Base-by-base conservation (phyloP, 2,329 filamentous ascomycete species). In the Lachnellula arida region DNA sequence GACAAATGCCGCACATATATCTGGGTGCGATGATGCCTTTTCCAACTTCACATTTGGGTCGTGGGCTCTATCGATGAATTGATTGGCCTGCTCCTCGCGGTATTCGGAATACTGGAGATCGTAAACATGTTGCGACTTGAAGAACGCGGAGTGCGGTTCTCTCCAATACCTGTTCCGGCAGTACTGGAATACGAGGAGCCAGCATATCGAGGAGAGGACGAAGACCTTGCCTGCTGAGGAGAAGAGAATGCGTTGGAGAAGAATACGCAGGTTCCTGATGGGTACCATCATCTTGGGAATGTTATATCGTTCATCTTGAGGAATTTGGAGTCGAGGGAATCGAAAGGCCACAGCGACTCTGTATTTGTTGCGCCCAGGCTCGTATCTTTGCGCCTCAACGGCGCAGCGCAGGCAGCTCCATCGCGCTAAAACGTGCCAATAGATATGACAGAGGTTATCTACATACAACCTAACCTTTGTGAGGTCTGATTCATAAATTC, bases 101-200 rank as follows among this genome's bases (percentile, higher is more conserved):
- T 52, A 53, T 43, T 51, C 22, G 17, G 57, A 60, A 47, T 64
- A 64, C 19, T 54, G 40, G 34, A 50, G 51, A 7, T 64, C 62
- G 47, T 61, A 63, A 11, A 60, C 57, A 23, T 57, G 56, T 8
- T 54, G 51, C 5, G 39, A 52, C 19, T 55, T 32, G 34, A 63
- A 64, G 42, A 64, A 64, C 14, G 56, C 55, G 5, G 56, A 62
- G 22, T 60, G 56, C 4, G 62, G 62, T 42, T 64, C 59, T 34
- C 62, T 59, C 54, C 61, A 63, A 40, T 53, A 64, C 14, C 28
- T 40, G 5, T 15, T 15, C n/a, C 37, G 37, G 37, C 37, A 40
- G 37, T 40, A 40, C n/a, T 40, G 37, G 15, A 40, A 17, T 6
- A 17, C 37, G 14, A 40, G 37, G 5, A 40, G 14, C 37, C 37